phyloP scores from a whole-genome alignment of 192 early-diverging fungal genomes.

The Coemansia sp. region DNA sequence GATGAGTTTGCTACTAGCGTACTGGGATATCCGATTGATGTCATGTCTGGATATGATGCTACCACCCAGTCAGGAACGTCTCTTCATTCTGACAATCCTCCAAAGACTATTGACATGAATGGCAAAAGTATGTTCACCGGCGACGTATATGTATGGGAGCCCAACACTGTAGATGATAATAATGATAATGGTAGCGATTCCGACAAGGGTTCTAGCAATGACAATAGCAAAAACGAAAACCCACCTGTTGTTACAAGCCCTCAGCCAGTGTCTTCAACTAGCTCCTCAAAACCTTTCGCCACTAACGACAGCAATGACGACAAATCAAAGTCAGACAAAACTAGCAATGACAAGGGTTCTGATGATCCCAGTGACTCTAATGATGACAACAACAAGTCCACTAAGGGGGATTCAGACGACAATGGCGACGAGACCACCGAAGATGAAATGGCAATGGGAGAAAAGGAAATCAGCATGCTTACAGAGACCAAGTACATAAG shows the following conservation, averaged over 20 bases:
- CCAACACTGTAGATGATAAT: not conserved
- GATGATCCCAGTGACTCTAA: not conserved
- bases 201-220: not conserved
- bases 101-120: not conserved
- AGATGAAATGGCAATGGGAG: no score
- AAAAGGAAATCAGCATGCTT: not conserved
- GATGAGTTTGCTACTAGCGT: conserved; percentile 2
- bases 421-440: not conserved
- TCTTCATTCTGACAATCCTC: not conserved
- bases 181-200: not conserved
- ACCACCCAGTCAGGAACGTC: not conserved
- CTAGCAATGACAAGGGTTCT: not conserved
- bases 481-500: not conserved
- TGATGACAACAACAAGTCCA: not conserved
- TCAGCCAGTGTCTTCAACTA: not conserved
- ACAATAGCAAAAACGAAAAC: not conserved
- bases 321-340: not conserved
- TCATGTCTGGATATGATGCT: not conserved
- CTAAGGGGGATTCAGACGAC: not conserved
- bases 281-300: not conserved
- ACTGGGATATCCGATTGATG: not conserved
- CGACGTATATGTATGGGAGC: not conserved
- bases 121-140: not conserved
- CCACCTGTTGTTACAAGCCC: not conserved
- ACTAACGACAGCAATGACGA: not conserved